Conservation (phyloP, 768 basidiomycete genomes). For the Rhodotorula babjevae region DNA sequence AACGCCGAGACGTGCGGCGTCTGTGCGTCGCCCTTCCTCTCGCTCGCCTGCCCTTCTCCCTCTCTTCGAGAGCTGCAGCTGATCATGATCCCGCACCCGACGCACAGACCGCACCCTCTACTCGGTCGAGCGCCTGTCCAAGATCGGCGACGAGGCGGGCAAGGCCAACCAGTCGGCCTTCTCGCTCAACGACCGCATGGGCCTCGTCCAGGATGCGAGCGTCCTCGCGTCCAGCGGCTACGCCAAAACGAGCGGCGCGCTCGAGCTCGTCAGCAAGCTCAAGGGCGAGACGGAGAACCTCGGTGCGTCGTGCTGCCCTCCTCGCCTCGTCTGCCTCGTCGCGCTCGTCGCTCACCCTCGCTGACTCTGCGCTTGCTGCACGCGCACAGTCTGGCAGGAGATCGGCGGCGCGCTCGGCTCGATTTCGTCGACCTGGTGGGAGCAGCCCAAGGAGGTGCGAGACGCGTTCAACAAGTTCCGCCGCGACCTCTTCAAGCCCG, state of each 20-base stretch:
- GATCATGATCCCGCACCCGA: not conserved
- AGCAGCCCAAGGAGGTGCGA: conserved; percentile 57
- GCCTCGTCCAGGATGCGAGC: conserved; percentile 75
- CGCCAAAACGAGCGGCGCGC: conserved; percentile 66
- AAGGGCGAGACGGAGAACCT: conserved; percentile 55
- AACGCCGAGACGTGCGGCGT: conserved; percentile 82
- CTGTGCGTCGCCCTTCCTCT: conserved; percentile 56
- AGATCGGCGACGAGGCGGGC: conserved; percentile 75
- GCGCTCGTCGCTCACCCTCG: not conserved
- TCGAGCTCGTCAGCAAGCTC: conserved; percentile 67
- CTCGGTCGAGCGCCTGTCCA: conserved; percentile 67
- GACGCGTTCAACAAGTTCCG: conserved; percentile 50
- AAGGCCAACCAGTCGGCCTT: conserved; percentile 59
- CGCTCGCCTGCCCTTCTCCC: too few relatives aligned
- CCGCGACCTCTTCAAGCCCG: conserved; percentile 57
- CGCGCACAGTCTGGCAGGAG: conserved; percentile 61
- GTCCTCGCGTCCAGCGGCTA: conserved; percentile 77
- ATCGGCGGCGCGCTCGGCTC: conserved; percentile 58
- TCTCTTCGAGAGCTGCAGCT: not conserved
- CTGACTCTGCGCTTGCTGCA: too few relatives aligned
- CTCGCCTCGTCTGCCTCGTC: not conserved
- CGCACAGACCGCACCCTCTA: conserved; percentile 66
- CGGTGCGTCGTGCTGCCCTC: conserved; percentile 15
- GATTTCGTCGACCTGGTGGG: conserved; percentile 75
- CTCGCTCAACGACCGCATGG: conserved; percentile 75